Percentiles rank a stretch among this genome's conserved stretches.
Conservation (phyloP, 2,329 filamentous ascomycete species). For the Uncinocarpus reesii region DNA sequence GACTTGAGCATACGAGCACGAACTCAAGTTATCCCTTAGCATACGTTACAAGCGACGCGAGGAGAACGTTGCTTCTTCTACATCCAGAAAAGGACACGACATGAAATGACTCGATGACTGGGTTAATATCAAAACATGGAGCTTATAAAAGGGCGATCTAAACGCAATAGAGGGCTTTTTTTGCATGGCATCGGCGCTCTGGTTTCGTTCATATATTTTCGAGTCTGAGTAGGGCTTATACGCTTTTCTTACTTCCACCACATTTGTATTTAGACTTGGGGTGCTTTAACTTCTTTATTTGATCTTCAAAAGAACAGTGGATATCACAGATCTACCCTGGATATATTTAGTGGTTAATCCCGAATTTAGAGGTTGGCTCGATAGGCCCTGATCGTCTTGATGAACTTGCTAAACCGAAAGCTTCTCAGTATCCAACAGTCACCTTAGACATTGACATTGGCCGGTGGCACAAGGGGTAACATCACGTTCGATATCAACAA, state of each 20-base stretch:
- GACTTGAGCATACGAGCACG: neutral
- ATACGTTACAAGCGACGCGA: neutral
- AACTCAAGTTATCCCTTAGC: too few relatives aligned
- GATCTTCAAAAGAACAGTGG: too few relatives aligned
- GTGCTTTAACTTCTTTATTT: too few relatives aligned
- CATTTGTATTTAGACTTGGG: too few relatives aligned
- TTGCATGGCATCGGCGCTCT: slow-evolving; percentile 12
- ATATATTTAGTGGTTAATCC: too few relatives aligned
- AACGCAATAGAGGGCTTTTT: slow-evolving; percentile 3
- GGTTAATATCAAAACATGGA: slow-evolving; percentile 3
- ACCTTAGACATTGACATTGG: slow-evolving; percentile 20
- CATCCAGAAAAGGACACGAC: neutral
- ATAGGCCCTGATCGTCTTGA: too few relatives aligned
- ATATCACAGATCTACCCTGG: too few relatives aligned
- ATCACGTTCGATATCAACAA: slow-evolving; percentile 41
- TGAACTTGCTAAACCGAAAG: neutral
- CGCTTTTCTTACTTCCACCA: neutral
- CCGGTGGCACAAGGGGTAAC: slow-evolving; percentile 34
- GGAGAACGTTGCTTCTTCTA: neutral
- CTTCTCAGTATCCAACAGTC: neutral
- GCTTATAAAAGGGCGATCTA: neutral
- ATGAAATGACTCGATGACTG: neutral
- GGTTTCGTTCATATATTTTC: neutral
- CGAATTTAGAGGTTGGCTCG: too few relatives aligned
- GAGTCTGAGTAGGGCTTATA: too few relatives aligned